Base-by-base conservation (phyloP, 2,329 filamentous ascomycete species). In the Fusarium sp. region DNA sequence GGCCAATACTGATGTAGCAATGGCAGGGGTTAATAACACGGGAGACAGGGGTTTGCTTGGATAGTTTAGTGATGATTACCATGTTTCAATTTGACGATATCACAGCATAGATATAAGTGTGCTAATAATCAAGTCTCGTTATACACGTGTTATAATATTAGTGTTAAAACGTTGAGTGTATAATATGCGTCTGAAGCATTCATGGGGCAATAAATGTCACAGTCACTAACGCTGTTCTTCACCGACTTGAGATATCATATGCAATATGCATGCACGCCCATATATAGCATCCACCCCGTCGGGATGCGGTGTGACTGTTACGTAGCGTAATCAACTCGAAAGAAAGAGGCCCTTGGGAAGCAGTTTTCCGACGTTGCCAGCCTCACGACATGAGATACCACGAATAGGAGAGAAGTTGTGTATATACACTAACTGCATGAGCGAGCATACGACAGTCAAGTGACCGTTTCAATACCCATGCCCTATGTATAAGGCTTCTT, bases 231-330 rank as follows among this genome's bases (percentile, higher is more conserved):
- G 10, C 5, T 12, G 2, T 39, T 52, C 39, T 43, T 63, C 51
- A 64, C 60, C 60, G 59, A 64, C 59, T 57, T 10, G 39, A 36
- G 43, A 21, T 20, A 12, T 32, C 19, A n/a, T 21, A 50, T 39
- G 28, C 7, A 15, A 21, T 15, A 44, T 20, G 26, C 21, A 45
- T n/a, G 24, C 34, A 26, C 24, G 48, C 39, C 40, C 47, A 48
- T 38, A 50, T 30, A 49, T 20, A 39, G 49, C 12, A 23, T 39
- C 47, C 45, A 55, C 47, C 44, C 47, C 49, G 40, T 48, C 36
- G 32, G 47, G 30, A 68, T 68, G 65, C 49, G 39, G 61, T 68
- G 65, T 46, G 52, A 36, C 39, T 54, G 32, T 43, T 30, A 36
- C 23, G 39, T 34, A 9, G 34, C 21, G 21, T 42, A 26, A 34